Evolutionary conservation across 2,329 filamentous ascomycete genomes (phyloP).

Genomic region (Didymella pinodella): DNA sequence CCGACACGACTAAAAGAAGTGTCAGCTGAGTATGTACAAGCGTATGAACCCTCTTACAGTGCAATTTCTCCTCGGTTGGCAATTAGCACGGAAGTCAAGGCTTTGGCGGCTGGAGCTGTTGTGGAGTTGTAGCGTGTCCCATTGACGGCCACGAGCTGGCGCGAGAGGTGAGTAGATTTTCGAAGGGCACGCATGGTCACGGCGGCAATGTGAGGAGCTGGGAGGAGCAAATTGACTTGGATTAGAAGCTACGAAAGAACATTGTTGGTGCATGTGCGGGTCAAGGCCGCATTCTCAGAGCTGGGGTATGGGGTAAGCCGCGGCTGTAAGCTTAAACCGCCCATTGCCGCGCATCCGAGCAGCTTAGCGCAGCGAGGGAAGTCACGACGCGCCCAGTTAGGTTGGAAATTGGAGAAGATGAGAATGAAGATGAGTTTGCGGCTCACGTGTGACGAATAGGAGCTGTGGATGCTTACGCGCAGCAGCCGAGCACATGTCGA

Average conservation of each 20-base stretch:
- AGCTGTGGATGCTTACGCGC: slow-evolving; percentile 7
- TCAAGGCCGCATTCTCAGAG: slow-evolving; percentile 17
- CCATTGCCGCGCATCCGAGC: slow-evolving; percentile 26
- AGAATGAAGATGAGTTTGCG: background rate
- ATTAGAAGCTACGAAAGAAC: slow-evolving; percentile 30
- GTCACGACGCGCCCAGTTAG: slow-evolving; percentile 19
- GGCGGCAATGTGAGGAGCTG: slow-evolving; percentile 12
- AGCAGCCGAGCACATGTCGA: background rate
- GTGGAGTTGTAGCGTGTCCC: slow-evolving; percentile 45
- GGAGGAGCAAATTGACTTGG: slow-evolving; percentile 21
- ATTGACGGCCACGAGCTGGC: slow-evolving; percentile 45
- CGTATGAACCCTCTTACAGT: slow-evolving; percentile 58
- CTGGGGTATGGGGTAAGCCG: slow-evolving; percentile 32
- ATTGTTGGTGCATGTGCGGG: slow-evolving; percentile 25
- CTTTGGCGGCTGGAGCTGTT: slow-evolving; percentile 40
- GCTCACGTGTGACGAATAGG: background rate
- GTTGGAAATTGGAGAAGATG: slow-evolving; percentile 2
- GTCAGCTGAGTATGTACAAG: slow-evolving; percentile 14
- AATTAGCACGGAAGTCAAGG: slow-evolving; percentile 83
- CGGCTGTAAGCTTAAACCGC: slow-evolving; percentile 37
- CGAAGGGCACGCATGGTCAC: slow-evolving; percentile 49
- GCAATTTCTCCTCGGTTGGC: slow-evolving; percentile 98
- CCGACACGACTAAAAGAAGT: slow-evolving; percentile 71
- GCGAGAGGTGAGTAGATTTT: slow-evolving; percentile 45
- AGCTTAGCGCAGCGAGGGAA: slow-evolving; percentile 16